Evolutionary conservation across 2,329 filamentous ascomycete species (phyloP).

Genomic region (Cercospora zeae-maydis): DNA sequence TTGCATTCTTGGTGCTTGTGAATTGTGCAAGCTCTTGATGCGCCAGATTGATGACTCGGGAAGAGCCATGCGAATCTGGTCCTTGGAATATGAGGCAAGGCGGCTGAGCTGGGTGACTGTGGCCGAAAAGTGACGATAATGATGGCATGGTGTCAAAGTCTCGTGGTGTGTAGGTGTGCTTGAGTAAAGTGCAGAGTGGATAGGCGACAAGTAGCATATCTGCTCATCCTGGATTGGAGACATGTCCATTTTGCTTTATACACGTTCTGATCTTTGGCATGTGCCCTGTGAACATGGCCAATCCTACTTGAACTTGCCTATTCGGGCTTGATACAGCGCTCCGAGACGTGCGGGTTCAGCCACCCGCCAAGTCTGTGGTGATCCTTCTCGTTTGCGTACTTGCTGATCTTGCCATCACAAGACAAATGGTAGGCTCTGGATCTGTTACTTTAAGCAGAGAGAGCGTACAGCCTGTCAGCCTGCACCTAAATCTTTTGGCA

Average conservation of each 20-base stretch:
- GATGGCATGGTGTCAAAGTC: neutral
- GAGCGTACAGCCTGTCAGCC: neutral
- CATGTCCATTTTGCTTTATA: neutral
- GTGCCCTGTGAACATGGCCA: neutral
- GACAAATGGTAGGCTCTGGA: neutral
- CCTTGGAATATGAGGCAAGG: neutral
- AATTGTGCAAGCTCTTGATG: neutral
- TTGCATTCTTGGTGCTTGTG: neutral
- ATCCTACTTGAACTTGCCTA: neutral
- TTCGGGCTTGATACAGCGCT: neutral
- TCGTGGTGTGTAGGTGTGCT: neutral
- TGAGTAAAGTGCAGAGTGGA: neutral
- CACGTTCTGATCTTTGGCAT: neutral
- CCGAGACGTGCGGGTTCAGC: neutral
- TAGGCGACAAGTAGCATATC: neutral
- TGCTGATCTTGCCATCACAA: neutral
- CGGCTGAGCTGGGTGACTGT: neutral
- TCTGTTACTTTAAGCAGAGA: neutral
- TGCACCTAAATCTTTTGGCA: neutral
- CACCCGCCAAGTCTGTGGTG: neutral
- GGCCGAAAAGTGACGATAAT: neutral
- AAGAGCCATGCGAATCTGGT: neutral
- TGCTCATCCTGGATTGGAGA: neutral
- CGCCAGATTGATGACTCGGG: neutral
- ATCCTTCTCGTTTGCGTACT: neutral